Evolutionary conservation across 1,139 yeast species (phyloP).

Genomic region (Suhomyces taliae): DNA sequence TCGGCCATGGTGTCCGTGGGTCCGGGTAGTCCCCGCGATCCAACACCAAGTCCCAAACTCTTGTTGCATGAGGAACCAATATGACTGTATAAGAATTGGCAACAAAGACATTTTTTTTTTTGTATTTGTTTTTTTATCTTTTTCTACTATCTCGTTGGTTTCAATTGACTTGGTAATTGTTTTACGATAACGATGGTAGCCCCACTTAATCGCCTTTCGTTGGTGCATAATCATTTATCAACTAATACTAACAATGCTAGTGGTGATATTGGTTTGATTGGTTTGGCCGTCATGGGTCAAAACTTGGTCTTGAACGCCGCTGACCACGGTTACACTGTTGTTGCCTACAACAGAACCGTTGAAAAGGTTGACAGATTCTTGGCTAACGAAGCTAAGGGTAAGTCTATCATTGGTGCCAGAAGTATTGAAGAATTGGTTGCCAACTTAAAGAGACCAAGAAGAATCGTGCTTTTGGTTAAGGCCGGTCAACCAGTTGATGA

Average conservation of each 20-base stretch:
- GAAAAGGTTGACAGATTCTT: constrained; percentile 92
- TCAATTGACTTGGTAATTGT: no score
- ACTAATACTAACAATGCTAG: constrained; percentile 40
- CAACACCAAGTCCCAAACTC: no score
- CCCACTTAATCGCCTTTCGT: constrained; percentile 9
- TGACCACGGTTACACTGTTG: constrained; percentile 96
- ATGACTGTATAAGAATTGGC: no score
- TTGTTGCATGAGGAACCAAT: no score
- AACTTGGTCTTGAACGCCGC: constrained; percentile 97
- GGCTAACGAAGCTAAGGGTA: constrained; percentile 93
- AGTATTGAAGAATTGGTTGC: constrained; percentile 85
- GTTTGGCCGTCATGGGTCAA: constrained; percentile 99
- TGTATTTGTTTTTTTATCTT: no score
- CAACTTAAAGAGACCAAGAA: constrained; percentile 95
- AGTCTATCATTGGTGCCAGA: constrained; percentile 88
- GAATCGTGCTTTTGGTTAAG: constrained; percentile 90
- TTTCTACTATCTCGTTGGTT: no score
- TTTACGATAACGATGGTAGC: background rate
- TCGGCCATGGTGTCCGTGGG: background rate
- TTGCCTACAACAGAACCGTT: constrained; percentile 97
- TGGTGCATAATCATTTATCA: constrained; percentile 14
- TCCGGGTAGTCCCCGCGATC: no score
- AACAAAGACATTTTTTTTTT: no score
- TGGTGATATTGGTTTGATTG: constrained; percentile 98
- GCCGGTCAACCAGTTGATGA: constrained; percentile 96